A percentile compares a stretch with the other conserved stretches of the same genome.
These are phyloP conservation scores for Carnegiea gigantea DNA, from an alignment of 179 eudicot species.

Conservation along the genomic window DNA sequence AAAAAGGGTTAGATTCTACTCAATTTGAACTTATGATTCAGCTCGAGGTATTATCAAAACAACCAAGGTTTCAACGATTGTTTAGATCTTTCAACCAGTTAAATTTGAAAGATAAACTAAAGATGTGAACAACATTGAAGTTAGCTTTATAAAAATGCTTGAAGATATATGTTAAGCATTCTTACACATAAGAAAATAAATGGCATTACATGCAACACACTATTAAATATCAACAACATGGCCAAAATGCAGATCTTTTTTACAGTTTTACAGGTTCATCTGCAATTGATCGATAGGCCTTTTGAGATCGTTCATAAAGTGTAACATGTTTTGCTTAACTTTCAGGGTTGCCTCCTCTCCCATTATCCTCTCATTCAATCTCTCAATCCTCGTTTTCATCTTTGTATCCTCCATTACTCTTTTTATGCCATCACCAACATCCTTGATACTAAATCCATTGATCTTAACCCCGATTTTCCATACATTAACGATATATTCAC, in stretches of 20 bases:
- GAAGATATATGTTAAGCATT: neutral
- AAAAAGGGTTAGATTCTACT: no score
- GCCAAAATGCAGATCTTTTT: neutral
- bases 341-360: conserved; percentile 47
- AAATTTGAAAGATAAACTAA: no score
- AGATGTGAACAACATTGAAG: no score
- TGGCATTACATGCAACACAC: neutral
- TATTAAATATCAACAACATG: neutral
- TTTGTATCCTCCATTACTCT: conserved; percentile 39
- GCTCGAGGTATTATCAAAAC: no score
- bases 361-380: conserved; percentile 38
- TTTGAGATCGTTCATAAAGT: conserved; percentile 36
- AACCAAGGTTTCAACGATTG: no score
- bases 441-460: conserved; percentile 34
- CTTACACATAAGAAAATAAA: neutral
- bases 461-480: conserved; percentile 70
- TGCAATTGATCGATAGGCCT: neutral
- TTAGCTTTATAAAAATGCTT: neutral
- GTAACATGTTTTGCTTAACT: conserved; percentile 30
- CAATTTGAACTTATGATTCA: no score
- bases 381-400: conserved; percentile 40
- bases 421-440: conserved; percentile 39
- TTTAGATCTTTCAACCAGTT: no score
- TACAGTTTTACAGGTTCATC: neutral
- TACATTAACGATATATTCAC: conserved; percentile 51